phyloP scores from a whole-genome alignment of 1,284 basidiomycete species.

The Butyriboletus appendiculatus region DNA sequence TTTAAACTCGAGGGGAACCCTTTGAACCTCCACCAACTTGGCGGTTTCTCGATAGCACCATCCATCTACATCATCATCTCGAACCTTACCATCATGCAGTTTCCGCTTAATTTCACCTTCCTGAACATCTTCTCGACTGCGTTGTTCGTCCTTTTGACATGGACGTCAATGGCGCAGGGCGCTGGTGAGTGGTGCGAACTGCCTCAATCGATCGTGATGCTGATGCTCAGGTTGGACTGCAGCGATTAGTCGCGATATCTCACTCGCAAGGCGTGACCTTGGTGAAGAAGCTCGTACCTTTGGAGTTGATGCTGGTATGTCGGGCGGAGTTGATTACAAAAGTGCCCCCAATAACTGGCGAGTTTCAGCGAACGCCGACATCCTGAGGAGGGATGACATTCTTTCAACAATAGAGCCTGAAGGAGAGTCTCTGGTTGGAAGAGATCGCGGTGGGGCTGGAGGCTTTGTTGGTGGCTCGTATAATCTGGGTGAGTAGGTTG shows the following conservation, averaged over 20 bases:
- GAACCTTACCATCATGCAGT: constrained; percentile 3
- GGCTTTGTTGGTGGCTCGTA: not conserved
- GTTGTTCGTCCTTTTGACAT: constrained; percentile 5
- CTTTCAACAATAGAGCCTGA: too few relatives aligned
- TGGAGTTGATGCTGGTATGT: constrained; percentile 3
- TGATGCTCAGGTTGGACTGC: not conserved
- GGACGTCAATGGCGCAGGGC: constrained; percentile 6
- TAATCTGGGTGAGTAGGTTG: constrained; percentile 5
- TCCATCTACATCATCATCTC: not conserved
- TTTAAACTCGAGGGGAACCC: constrained; percentile 8
- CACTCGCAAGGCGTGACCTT: not conserved
- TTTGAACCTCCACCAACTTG: not conserved
- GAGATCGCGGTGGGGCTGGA: too few relatives aligned
- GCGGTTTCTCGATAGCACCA: not conserved
- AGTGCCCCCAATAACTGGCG: not conserved
- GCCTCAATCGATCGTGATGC: not conserved
- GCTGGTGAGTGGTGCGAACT: constrained; percentile 8
- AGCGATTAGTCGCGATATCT: constrained; percentile 7
- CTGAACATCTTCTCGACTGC: not conserved
- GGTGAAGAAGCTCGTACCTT: not conserved
- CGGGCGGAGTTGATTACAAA: not conserved
- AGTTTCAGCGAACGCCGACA: not conserved
- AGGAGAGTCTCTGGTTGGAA: not conserved
- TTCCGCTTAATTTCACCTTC: not conserved
- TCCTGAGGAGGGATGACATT: not conserved